A percentile compares a stretch with the other conserved stretches of the same genome.
phyloP scores from a whole-genome alignment of 306 rosid genomes.

The Sesbania bispinosa region DNA sequence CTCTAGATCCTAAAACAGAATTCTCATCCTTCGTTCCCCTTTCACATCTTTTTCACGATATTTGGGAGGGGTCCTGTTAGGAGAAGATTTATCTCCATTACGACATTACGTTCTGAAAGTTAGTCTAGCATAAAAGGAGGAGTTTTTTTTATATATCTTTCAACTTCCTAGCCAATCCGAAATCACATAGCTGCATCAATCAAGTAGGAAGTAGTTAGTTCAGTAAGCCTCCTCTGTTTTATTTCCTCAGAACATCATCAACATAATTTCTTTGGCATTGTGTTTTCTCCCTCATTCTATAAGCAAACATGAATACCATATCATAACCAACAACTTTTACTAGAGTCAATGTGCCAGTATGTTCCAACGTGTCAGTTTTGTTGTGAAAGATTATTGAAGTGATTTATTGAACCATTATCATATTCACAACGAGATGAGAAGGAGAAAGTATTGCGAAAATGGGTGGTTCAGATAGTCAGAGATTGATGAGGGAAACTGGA shows the following conservation, averaged over 20 bases:
- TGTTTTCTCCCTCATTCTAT: conserved; percentile 99
- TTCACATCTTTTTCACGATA: conserved; percentile 69
- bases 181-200: conserved; percentile 86
- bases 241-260: conserved; percentile 81
- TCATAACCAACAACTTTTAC: conserved; percentile 76
- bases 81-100: conserved; percentile 75
- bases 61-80: conserved; percentile 77
- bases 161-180: conserved; percentile 89
- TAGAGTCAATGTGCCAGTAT: conserved; percentile 67
- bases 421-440: too few relatives aligned
- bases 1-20: conserved; percentile 54
- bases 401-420: too few relatives aligned
- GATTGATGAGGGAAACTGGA: too few relatives aligned
- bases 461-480: too few relatives aligned
- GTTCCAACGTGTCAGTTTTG: conserved; percentile 35
- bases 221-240: conserved; percentile 90
- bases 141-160: conserved; percentile 72
- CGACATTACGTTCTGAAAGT: conserved; percentile 55
- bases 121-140: conserved; percentile 70
- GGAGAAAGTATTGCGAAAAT: too few relatives aligned
- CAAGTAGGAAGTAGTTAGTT: conserved; percentile 34
- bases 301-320: conserved; percentile 98
- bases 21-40: conserved; percentile 76
- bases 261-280: conserved; percentile 87
- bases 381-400: background rate